Evolutionary conservation across 305 asterid genomes (phyloP).

Genomic region (Salvia sclarea): DNA sequence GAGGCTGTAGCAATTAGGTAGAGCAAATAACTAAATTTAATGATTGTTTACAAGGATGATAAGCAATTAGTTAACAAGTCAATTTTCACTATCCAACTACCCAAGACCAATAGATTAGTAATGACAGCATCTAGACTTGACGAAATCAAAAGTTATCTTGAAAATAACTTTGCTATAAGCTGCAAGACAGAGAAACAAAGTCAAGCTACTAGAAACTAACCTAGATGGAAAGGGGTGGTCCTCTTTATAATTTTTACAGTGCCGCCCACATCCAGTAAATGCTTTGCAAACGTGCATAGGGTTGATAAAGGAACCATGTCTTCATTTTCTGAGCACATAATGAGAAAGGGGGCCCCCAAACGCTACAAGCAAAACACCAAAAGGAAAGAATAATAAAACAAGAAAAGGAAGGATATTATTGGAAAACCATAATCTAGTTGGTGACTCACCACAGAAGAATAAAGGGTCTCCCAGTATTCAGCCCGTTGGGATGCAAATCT

Average conservation of each 20-base stretch:
- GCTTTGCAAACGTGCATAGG: constrained; percentile 55
- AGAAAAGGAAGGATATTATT: constrained; percentile 16
- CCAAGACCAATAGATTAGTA: too few relatives aligned
- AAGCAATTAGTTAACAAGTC: neutral
- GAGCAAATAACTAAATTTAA: neutral
- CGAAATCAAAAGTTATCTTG: neutral
- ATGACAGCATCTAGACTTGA: neutral
- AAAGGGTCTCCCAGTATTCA: constrained; percentile 79
- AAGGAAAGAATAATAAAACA: constrained; percentile 13
- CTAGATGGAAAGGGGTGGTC: constrained; percentile 34
- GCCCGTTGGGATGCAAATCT: constrained; percentile 73
- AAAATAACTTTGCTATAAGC: neutral
- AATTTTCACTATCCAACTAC: neutral
- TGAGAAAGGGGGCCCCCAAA: constrained; percentile 72
- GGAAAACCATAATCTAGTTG: constrained; percentile 15
- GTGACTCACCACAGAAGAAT: constrained; percentile 75
- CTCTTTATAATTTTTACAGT: constrained; percentile 57
- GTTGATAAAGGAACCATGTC: constrained; percentile 59
- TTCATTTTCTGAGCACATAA: constrained; percentile 73
- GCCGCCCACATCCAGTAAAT: constrained; percentile 69
- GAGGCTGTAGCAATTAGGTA: neutral
- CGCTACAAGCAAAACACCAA: constrained; percentile 40
- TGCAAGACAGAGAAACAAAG: neutral
- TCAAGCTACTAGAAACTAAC: constrained; percentile 34
- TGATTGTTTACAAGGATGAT: neutral